Base-by-base conservation (phyloP, 768 basidiomycete genomes). In the Pleurotus salmoneostramineus region DNA sequence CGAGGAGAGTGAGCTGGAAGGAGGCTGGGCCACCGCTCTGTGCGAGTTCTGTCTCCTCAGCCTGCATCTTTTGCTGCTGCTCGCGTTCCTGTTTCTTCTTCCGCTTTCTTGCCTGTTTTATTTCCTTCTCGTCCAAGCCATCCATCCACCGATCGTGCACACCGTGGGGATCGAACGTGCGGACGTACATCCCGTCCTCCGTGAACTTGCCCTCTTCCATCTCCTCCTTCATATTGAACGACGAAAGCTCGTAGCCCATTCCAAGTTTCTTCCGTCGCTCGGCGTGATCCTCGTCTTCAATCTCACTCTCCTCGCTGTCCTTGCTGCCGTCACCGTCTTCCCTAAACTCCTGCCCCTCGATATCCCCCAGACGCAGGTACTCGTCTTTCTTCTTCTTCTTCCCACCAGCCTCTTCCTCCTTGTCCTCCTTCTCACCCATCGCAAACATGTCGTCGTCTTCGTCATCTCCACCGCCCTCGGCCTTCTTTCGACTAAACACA, bases 221-320 rank as follows among this genome's bases (percentile, higher is more conserved):
- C 79, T 99, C 97, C 65, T 93, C 89, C 62, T 95, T 88, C 96
- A 99, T 98, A 71, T 99, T 96, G 84, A 99, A 99, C 31, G 93
- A 91, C 3, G 91, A 95, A 7, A 99, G 64, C 67, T 95, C 90
- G 72, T 76, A 96, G 2, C 96, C 97, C 96, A 99, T 98, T 10
- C 88, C 89, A 40, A 79, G 84, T 70, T 91, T 93, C 74, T 82
- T 85, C 67, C 80, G 74, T 64, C 87, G 82, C 65, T 82, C 81
- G n/a, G 80, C 84, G 52, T 90, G 89, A 68, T 94, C 89, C 66
- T 95, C 89, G 66, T 94, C 87, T 62, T 84, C 83, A 0, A 82
- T 80, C 45, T 82, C 76, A 42, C 77, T 80, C 0, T 69, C 75
- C 50, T 78, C 79, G 21, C 21, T 27, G 1, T 74, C 75, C 2